Conservation (phyloP, 371 early-diverging fungal species). For the Saksenaea vasiformis region DNA sequence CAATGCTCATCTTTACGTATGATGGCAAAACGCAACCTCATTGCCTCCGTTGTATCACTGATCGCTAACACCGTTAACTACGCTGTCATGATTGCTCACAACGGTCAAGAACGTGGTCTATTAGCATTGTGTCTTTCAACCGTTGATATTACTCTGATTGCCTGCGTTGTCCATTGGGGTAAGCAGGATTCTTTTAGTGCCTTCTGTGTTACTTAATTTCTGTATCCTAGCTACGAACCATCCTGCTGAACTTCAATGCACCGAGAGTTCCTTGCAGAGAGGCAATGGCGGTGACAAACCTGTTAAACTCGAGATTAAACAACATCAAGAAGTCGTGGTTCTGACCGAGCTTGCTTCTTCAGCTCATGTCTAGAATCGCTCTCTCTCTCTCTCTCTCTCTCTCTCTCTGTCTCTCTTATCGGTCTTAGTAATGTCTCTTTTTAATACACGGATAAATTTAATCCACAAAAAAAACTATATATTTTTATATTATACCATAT, state of each 20-base stretch:
- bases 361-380: background rate
- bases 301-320: conserved; percentile 34
- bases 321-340: conserved; percentile 40
- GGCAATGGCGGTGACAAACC: conserved; percentile 17
- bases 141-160: conserved; percentile 19
- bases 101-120: conserved; percentile 30
- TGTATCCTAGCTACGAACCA: conserved; percentile 19
- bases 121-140: conserved; percentile 19
- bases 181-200: conserved; percentile 8
- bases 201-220: background rate
- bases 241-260: conserved; percentile 23
- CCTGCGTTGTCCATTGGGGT: conserved; percentile 28
- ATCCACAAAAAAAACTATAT: background rate
- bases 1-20: conserved; percentile 31
- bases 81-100: conserved; percentile 34
- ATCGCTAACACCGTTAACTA: conserved; percentile 35
- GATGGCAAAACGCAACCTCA: conserved; percentile 42
- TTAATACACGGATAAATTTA: background rate
- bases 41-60: conserved; percentile 39
- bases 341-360: conserved; percentile 22
- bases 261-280: conserved; percentile 13
- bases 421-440: background rate
- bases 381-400: too few species aligned
- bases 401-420: too few species aligned
- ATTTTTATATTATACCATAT: background rate